phyloP scores from a whole-genome alignment of 1,139 yeast species.

The Trichomonascaceae sp. region DNA sequence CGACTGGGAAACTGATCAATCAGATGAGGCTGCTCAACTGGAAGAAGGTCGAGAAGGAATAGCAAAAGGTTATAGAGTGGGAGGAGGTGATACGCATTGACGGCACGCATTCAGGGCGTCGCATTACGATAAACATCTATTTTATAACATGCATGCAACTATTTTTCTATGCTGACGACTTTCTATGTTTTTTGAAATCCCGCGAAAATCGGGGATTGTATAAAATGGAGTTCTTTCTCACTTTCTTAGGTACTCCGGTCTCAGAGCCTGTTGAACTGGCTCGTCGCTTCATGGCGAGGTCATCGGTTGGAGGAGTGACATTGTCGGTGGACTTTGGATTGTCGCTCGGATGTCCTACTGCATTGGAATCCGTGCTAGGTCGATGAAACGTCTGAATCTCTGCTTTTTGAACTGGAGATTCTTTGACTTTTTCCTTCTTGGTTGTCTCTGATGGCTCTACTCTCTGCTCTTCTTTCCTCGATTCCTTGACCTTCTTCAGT shows the following conservation, averaged over 20 bases:
- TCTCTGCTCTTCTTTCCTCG: neutral
- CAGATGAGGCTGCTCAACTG: slow-evolving; percentile 48
- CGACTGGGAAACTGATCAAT: slow-evolving; percentile 45
- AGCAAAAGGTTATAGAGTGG: slow-evolving; percentile 71
- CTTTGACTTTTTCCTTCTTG: no score
- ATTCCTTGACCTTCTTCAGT: neutral
- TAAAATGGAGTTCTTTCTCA: neutral
- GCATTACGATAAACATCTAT: neutral
- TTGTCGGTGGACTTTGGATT: neutral
- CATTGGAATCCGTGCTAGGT: neutral
- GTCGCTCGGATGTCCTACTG: neutral
- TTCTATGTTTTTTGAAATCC: neutral
- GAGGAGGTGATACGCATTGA: slow-evolving; percentile 7
- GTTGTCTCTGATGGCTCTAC: neutral
- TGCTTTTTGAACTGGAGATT: no score
- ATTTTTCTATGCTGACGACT: neutral
- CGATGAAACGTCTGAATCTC: no score
- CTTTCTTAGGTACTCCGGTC: neutral
- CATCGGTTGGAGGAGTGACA: neutral
- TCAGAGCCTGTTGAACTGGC: neutral
- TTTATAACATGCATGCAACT: neutral
- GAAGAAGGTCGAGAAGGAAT: slow-evolving; percentile 83
- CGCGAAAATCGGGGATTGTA: neutral
- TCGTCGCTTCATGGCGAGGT: neutral
- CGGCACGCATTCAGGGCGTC: neutral